Percentiles rank a stretch among this genome's conserved stretches.
Evolutionary conservation across 2,329 filamentous ascomycete species (phyloP).

Genomic region (Penicillium oxalicum): DNA sequence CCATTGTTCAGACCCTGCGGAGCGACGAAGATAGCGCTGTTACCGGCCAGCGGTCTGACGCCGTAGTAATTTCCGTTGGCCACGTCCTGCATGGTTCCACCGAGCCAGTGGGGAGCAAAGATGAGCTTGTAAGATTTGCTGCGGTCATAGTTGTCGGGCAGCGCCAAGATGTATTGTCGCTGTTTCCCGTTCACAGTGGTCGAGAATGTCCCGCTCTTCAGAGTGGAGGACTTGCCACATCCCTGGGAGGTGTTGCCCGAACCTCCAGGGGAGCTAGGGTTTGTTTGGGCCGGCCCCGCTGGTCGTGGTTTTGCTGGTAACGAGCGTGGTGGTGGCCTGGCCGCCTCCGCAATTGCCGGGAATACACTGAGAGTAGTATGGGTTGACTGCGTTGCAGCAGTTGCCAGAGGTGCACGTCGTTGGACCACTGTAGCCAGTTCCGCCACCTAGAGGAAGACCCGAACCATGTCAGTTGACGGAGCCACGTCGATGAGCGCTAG

Average conservation of each 20-base stretch:
- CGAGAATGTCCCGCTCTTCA: not conserved
- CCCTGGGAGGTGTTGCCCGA: not conserved
- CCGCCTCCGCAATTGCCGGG: not conserved
- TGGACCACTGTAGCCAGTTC: not conserved
- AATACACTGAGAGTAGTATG: not conserved
- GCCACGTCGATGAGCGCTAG: too few relatives aligned
- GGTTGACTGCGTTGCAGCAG: not conserved
- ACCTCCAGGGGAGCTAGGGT: too few relatives aligned
- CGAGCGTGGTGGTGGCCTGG: not conserved
- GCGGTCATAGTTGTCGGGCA: slow-evolving; percentile 32
- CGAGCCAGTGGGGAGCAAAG: slow-evolving; percentile 40
- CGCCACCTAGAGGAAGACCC: not conserved
- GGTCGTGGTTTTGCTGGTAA: not conserved
- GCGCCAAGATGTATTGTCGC: not conserved
- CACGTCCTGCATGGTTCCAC: slow-evolving; percentile 36
- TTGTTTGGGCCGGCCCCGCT: not conserved
- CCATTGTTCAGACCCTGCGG: slow-evolving; percentile 27
- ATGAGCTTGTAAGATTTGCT: slow-evolving; percentile 38
- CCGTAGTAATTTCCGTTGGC: slow-evolving; percentile 21
- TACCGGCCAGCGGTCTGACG: slow-evolving; percentile 38
- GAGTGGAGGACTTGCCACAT: not conserved
- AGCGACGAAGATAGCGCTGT: slow-evolving; percentile 41
- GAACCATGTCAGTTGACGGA: not conserved
- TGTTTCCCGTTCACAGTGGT: not conserved
- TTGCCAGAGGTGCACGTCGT: not conserved